Evolutionary conservation across 345 rosid genomes (phyloP).

Genomic region (Erysimum cheiranthoides): DNA sequence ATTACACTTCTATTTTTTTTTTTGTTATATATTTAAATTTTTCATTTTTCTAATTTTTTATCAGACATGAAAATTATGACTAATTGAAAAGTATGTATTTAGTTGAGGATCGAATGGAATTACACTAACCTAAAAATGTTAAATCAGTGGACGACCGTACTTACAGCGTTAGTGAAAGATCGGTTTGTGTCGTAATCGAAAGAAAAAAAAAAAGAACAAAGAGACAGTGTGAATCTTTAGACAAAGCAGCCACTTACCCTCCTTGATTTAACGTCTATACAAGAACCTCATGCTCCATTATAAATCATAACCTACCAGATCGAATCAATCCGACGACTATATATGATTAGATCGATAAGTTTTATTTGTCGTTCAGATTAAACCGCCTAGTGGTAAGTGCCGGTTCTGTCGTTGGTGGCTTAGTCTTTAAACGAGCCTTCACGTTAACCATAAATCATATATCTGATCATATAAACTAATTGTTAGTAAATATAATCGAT

Average conservation of each 20-base stretch:
- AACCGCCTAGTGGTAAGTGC: not conserved
- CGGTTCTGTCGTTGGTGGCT: not conserved
- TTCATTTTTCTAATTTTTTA: not conserved
- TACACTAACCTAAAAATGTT: conserved; percentile 41
- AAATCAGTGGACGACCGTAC: conserved; percentile 38
- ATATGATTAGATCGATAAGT: conserved; percentile 15
- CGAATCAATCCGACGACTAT: conserved; percentile 30
- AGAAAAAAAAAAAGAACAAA: conserved; percentile 19
- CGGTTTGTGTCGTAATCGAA: conserved; percentile 33
- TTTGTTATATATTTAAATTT: not conserved
- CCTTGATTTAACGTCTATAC: conserved; percentile 35
- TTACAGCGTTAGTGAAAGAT: conserved; percentile 37
- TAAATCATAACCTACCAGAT: conserved; percentile 8
- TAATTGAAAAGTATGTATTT: conserved; percentile 23
- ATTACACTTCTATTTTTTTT: not conserved
- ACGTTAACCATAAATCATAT: not conserved
- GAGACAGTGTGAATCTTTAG: conserved; percentile 47
- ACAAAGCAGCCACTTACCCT: conserved; percentile 46
- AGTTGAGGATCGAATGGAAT: conserved; percentile 41
- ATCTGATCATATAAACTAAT: not conserved
- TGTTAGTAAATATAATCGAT: not conserved
- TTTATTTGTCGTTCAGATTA: not conserved
- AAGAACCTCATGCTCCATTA: conserved; percentile 46
- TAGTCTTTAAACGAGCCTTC: not conserved
- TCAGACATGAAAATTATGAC: conserved; percentile 26